Conservation (phyloP, 257 asterid species). For the Penstemon newberryi region DNA sequence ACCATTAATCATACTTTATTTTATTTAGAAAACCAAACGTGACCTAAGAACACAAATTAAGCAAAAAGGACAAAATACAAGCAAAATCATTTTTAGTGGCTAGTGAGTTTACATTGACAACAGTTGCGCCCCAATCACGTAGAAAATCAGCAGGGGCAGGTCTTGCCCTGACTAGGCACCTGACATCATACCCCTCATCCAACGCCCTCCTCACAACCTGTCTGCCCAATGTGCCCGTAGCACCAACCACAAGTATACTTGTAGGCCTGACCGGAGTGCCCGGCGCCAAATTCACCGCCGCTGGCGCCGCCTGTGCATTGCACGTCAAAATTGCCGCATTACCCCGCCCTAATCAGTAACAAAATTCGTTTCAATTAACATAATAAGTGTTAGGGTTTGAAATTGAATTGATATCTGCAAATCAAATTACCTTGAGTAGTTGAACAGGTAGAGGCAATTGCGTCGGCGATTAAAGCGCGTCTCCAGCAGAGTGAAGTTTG, state of each 20-base stretch:
- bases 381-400: not conserved
- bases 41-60: not conserved
- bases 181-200: conserved; percentile 93
- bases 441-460: conserved; percentile 37
- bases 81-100: no score
- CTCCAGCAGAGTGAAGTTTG: conserved; percentile 50
- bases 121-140: conserved; percentile 99
- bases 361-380: not conserved
- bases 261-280: conserved; percentile 93
- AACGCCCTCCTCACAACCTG: conserved; percentile 92
- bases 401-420: not conserved
- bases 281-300: conserved; percentile 76
- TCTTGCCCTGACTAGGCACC: conserved; percentile 94
- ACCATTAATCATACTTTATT: no score
- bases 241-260: conserved; percentile 89
- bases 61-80: not conserved
- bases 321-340: conserved; percentile 45
- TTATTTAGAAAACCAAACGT: no score
- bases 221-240: conserved; percentile 95
- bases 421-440: conserved; percentile 35
- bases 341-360: conserved; percentile 39
- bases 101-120: conserved; percentile 64
- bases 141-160: conserved; percentile 99
- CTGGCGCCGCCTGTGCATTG: conserved; percentile 47
- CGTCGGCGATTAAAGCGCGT: conserved; percentile 39